phyloP scores from a whole-genome alignment of 345 rosid genomes.

The Rhodamnia argentea region DNA sequence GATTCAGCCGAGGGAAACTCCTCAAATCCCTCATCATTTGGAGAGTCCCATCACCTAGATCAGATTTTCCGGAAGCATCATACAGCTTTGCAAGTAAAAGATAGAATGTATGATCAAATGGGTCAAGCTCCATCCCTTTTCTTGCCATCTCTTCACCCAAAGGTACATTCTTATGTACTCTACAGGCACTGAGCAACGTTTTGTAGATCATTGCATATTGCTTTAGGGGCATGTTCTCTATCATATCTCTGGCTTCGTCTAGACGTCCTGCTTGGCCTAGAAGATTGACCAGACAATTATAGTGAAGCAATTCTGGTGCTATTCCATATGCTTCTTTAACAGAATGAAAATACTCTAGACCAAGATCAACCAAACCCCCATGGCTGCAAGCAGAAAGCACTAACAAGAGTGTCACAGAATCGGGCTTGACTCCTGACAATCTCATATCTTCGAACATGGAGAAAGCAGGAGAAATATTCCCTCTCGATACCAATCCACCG shows the following conservation, averaged over 20 bases:
- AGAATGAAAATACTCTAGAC: conserved; percentile 41
- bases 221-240: conserved; percentile 36
- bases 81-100: conserved; percentile 42
- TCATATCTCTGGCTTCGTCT: conserved; percentile 36
- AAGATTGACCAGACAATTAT: conserved; percentile 36
- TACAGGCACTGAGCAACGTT: conserved; percentile 44
- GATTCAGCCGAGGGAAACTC: conserved; percentile 11
- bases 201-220: conserved; percentile 44
- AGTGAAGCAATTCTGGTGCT: conserved; percentile 43
- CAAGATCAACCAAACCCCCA: conserved; percentile 39
- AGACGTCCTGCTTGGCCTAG: conserved; percentile 53
- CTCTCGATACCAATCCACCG: conserved; percentile 43
- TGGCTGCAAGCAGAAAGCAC: conserved; percentile 46
- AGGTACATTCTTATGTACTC: conserved; percentile 30
- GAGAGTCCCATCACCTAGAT: conserved; percentile 30
- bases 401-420: conserved; percentile 35
- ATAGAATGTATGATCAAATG: conserved; percentile 41
- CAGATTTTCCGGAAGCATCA: conserved; percentile 24
- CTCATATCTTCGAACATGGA: conserved; percentile 65
- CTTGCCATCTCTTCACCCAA: conserved; percentile 64
- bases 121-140: conserved; percentile 42
- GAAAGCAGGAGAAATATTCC: conserved; percentile 38
- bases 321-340: conserved; percentile 24
- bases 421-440: conserved; percentile 41
- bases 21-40: conserved; percentile 18